Conservation (phyloP, 1,139 yeast genomes). For the Suhomyces guaymorum region DNA sequence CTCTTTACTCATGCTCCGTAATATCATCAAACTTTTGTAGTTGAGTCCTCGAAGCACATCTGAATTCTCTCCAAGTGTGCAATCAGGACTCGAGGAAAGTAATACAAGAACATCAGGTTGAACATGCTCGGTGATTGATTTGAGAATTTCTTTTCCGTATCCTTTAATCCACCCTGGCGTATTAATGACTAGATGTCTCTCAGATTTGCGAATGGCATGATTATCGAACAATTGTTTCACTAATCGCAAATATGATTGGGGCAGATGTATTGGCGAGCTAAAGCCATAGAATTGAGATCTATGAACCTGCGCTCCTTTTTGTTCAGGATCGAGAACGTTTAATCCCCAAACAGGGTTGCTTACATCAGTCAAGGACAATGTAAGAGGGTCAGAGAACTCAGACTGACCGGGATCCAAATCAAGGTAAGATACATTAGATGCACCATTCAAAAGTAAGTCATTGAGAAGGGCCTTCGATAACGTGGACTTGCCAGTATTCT, state of each 20-base stretch:
- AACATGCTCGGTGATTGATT: slow-evolving; percentile 44
- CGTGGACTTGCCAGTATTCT: slow-evolving; percentile 85
- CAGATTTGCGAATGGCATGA: slow-evolving; percentile 27
- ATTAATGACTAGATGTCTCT: slow-evolving; percentile 60
- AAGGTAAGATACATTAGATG: slow-evolving; percentile 42
- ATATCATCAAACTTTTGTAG: slow-evolving; percentile 19
- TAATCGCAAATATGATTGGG: slow-evolving; percentile 53
- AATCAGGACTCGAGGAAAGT: slow-evolving; percentile 25
- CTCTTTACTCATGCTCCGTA: slow-evolving; percentile 33
- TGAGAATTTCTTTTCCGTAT: slow-evolving; percentile 68
- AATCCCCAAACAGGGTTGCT: slow-evolving; percentile 30
- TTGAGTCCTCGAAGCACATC: slow-evolving; percentile 27
- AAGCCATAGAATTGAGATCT: slow-evolving; percentile 60
- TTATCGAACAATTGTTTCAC: slow-evolving; percentile 43
- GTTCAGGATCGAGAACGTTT: slow-evolving; percentile 16
- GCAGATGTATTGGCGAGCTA: slow-evolving; percentile 70
- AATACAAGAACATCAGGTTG: slow-evolving; percentile 58
- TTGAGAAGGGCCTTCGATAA: slow-evolving; percentile 60
- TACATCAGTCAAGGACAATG: slow-evolving; percentile 48
- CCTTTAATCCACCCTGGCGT: slow-evolving; percentile 97
- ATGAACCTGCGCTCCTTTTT: slow-evolving; percentile 9
- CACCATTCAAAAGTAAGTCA: slow-evolving; percentile 23
- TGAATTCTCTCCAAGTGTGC: slow-evolving; percentile 24
- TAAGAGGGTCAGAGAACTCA: slow-evolving; percentile 73
- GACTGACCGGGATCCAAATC: slow-evolving; percentile 95